These are phyloP conservation scores for Deakozyma indianensis DNA, from an alignment of 805 yeast species.

Conservation along the genomic window DNA sequence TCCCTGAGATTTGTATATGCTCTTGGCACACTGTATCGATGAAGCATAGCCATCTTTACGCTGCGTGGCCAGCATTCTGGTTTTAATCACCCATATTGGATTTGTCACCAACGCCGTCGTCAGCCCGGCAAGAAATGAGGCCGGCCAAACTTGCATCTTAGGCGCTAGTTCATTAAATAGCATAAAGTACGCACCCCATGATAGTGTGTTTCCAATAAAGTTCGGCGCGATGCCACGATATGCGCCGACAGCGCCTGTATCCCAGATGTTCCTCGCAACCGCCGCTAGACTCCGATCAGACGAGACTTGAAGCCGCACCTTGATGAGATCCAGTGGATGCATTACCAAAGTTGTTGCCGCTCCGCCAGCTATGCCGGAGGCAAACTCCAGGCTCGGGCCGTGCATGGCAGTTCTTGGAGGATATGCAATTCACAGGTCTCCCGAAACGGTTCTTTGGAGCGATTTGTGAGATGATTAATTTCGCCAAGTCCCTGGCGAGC, in stretches of 20 bases:
- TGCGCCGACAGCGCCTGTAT: conserved; percentile 16
- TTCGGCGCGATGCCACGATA: conserved; percentile 77
- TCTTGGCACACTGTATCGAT: conserved; percentile 37
- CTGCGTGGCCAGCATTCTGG: conserved; percentile 56
- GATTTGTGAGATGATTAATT: too few relatives aligned
- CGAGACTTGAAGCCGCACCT: conserved; percentile 64
- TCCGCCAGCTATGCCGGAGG: conserved; percentile 74
- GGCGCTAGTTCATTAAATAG: conserved; percentile 42
- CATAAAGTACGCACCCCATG: conserved; percentile 84
- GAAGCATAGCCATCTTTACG: conserved; percentile 35
- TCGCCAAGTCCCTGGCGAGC: too few relatives aligned
- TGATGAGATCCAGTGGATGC: conserved; percentile 83
- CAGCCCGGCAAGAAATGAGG: conserved; percentile 58
- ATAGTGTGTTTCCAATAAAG: conserved; percentile 64
- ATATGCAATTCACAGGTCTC: too few relatives aligned
- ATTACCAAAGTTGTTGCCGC: conserved; percentile 61
- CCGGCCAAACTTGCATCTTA: conserved; percentile 22
- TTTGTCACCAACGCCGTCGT: conserved; percentile 67
- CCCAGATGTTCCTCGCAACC: conserved; percentile 4
- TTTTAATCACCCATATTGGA: conserved; percentile 92
- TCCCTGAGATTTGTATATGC: conserved; percentile 43
- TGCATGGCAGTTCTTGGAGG: conserved; percentile 2
- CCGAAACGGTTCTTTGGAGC: too few relatives aligned
- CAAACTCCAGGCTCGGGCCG: conserved; percentile 22
- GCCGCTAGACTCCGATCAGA: conserved; percentile 10